Evolutionary conservation across 2,329 filamentous ascomycete genomes (phyloP).

Genomic region (Alternaria dauci): DNA sequence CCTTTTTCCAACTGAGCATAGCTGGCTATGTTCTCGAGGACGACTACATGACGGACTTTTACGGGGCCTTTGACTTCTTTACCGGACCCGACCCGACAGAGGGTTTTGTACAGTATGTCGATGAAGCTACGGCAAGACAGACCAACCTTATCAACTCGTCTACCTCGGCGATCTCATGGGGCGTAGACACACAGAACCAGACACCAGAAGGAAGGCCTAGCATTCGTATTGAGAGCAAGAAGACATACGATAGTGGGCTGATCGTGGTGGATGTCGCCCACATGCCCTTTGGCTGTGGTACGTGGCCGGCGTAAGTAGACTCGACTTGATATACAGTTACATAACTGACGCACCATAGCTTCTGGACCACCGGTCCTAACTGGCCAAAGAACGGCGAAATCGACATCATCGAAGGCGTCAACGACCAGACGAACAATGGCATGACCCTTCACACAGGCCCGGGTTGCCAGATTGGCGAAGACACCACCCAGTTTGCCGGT

Average conservation of each 20-base stretch:
- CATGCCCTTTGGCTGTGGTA: conserved; percentile 61
- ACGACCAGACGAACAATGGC: conserved; percentile 52
- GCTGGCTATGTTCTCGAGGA: conserved; percentile 53
- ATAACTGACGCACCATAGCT: conserved; percentile 30
- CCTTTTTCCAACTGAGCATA: conserved; percentile 48
- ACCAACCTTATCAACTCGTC: conserved; percentile 53
- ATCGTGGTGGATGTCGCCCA: conserved; percentile 61
- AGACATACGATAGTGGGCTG: conserved; percentile 58
- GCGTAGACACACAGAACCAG: conserved; percentile 54
- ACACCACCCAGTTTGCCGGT: conserved; percentile 58
- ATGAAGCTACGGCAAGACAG: conserved; percentile 48
- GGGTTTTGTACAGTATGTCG: conserved; percentile 54
- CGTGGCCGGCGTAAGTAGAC: conserved; percentile 58
- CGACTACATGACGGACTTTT: conserved; percentile 56
- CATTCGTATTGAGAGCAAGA: conserved; percentile 58
- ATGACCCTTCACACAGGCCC: conserved; percentile 60
- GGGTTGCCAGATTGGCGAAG: conserved; percentile 53
- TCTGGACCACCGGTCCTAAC: conserved; percentile 45
- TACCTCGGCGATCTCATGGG: conserved; percentile 53
- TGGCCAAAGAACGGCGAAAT: conserved; percentile 56
- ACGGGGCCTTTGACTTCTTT: conserved; percentile 56
- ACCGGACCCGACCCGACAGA: conserved; percentile 56
- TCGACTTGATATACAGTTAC: not conserved
- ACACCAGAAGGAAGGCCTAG: conserved; percentile 54
- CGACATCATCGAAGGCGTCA: conserved; percentile 60